Conservation (phyloP, 192 early-diverging fungal genomes). For the Gamsiella multidivaricata region DNA sequence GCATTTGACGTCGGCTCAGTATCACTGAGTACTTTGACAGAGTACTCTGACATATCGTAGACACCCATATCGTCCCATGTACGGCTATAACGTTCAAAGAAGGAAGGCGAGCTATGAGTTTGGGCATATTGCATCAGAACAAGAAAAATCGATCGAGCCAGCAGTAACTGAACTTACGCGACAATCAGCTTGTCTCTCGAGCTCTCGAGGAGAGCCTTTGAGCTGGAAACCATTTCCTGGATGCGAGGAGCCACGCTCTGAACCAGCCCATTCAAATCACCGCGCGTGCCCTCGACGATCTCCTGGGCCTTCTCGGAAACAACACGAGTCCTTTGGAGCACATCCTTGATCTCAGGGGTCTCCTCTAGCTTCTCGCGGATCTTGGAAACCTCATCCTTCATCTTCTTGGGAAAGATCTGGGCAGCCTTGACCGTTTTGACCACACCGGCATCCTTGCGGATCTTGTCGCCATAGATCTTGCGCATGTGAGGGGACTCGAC, state of each 20-base stretch:
- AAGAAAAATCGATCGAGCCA: too few relatives aligned
- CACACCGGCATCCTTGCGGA: slow-evolving; percentile 87
- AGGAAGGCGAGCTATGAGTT: too few relatives aligned
- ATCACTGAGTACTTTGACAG: slow-evolving; percentile 41
- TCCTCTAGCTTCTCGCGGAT: slow-evolving; percentile 61
- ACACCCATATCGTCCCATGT: slow-evolving; percentile 56
- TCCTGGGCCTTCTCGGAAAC: slow-evolving; percentile 69
- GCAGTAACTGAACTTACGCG: slow-evolving; percentile 35
- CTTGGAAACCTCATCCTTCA: slow-evolving; percentile 60
- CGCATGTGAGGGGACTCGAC: slow-evolving; percentile 96
- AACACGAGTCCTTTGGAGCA: slow-evolving; percentile 65
- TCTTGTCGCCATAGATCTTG: slow-evolving; percentile 84
- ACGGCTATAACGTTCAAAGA: slow-evolving; percentile 6
- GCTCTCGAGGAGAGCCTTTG: slow-evolving; percentile 56
- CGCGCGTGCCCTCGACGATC: slow-evolving; percentile 68
- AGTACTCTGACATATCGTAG: slow-evolving; percentile 57
- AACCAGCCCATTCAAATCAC: slow-evolving; percentile 61
- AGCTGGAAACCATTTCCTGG: slow-evolving; percentile 60
- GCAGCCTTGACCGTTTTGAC: slow-evolving; percentile 75
- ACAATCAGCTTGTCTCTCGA: slow-evolving; percentile 51
- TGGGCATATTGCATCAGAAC: too few relatives aligned
- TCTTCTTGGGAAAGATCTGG: slow-evolving; percentile 69
- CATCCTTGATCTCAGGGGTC: slow-evolving; percentile 64
- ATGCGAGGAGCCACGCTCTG: slow-evolving; percentile 63
- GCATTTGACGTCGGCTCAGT: slow-evolving; percentile 10